phyloP scores from a whole-genome alignment of 176 grass and related monocot genomes.

The Zoysia japonica region DNA sequence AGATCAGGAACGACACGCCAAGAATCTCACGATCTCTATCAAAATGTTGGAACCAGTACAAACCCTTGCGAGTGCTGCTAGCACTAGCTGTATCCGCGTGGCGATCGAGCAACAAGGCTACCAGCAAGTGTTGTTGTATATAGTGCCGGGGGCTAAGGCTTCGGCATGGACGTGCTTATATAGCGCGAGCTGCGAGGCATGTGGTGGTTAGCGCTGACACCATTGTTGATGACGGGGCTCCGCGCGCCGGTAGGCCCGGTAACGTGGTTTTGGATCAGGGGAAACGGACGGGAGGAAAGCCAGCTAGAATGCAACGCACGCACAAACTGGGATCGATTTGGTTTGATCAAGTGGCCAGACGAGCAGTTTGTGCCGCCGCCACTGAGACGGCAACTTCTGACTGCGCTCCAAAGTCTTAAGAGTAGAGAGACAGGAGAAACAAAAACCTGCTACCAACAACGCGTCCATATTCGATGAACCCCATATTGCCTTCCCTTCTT shows the following conservation, averaged over 20 bases:
- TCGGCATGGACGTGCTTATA: conserved; percentile 36
- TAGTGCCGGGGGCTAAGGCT: conserved; percentile 15
- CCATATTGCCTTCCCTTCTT: too few species aligned
- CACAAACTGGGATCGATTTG: neutral
- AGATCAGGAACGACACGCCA: neutral
- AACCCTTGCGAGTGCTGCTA: neutral
- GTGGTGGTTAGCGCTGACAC: neutral
- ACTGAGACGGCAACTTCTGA: neutral
- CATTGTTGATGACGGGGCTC: conserved; percentile 3
- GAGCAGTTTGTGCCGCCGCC: conserved; percentile 2
- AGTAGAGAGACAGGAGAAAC: too few species aligned
- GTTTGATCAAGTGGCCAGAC: neutral
- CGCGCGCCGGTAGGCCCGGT: neutral
- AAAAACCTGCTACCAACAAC: too few species aligned
- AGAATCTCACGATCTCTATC: neutral
- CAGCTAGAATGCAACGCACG: neutral
- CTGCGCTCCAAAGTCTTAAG: too few species aligned
- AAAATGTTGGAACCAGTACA: neutral
- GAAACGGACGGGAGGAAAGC: conserved; percentile 10
- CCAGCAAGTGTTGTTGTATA: neutral
- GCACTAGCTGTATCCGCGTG: neutral
- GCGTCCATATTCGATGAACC: too few species aligned
- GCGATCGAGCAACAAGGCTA: neutral
- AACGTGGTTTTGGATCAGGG: conserved; percentile 35
- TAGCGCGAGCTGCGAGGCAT: neutral